Conservation (phyloP, 2,329 filamentous ascomycete species). For the Nemania sp. region DNA sequence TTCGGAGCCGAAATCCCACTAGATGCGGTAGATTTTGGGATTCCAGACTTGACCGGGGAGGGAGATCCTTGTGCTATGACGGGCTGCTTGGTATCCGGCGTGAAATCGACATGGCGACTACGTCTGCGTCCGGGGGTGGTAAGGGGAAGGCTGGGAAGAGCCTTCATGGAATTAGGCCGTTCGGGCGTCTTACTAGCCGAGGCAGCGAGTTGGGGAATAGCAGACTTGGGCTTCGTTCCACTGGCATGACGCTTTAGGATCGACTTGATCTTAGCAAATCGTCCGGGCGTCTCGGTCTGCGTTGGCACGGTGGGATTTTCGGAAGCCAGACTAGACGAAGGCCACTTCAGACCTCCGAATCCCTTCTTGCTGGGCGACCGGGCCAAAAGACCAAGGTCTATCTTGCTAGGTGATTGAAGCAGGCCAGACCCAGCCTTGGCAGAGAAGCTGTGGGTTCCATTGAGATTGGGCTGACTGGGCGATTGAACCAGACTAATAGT, state of each 20-base stretch:
- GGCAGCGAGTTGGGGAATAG: constrained; percentile 50
- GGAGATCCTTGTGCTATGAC: constrained; percentile 54
- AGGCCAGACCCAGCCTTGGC: constrained; percentile 49
- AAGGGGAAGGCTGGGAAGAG: constrained; percentile 55
- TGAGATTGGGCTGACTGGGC: constrained; percentile 52
- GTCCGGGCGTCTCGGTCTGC: constrained; percentile 51
- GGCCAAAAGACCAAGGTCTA: constrained; percentile 38
- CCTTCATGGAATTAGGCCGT: constrained; percentile 46
- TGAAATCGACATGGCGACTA: constrained; percentile 79
- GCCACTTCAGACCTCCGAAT: constrained; percentile 49
- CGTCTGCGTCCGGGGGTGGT: constrained; percentile 70
- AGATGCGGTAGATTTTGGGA: constrained; percentile 48
- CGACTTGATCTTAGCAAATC: constrained; percentile 61
- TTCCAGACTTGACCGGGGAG: constrained; percentile 56
- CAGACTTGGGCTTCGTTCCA: constrained; percentile 48
- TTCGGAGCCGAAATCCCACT: constrained; percentile 41
- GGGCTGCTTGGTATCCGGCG: constrained; percentile 64
- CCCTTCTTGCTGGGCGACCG: constrained; percentile 40
- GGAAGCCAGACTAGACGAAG: constrained; percentile 47
- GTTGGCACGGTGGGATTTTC: constrained; percentile 39
- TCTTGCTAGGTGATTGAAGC: constrained; percentile 48
- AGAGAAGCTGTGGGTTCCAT: constrained; percentile 46
- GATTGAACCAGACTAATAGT: constrained; percentile 59
- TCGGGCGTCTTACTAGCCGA: constrained; percentile 52
- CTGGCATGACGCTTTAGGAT: constrained; percentile 53